Conservation (phyloP, 805 yeast species). For the Lachancea waltii region DNA sequence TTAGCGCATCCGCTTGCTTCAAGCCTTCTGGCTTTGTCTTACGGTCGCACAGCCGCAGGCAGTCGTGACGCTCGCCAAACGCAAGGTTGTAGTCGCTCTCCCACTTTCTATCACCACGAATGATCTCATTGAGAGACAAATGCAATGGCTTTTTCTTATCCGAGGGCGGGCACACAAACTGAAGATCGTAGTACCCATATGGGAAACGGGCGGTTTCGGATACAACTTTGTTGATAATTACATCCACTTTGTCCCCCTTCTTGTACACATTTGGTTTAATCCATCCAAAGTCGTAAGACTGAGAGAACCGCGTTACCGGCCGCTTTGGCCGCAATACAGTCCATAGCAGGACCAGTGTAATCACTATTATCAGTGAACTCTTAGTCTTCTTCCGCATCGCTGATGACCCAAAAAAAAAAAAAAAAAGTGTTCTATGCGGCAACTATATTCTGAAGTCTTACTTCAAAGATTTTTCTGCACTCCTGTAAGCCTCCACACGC, state of each 20-base stretch:
- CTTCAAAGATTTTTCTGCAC: too few relatives aligned
- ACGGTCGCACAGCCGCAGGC: slow-evolving; percentile 63
- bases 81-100: slow-evolving; percentile 60
- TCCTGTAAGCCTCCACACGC: too few relatives aligned
- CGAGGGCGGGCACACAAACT: slow-evolving; percentile 72
- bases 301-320: not conserved
- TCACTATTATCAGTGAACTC: not conserved
- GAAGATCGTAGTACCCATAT: slow-evolving; percentile 66
- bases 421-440: not conserved
- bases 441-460: too few relatives aligned
- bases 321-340: not conserved
- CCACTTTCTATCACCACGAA: slow-evolving; percentile 77
- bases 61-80: slow-evolving; percentile 60
- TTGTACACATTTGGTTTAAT: slow-evolving; percentile 33
- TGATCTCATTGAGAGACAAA: slow-evolving; percentile 66
- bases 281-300: slow-evolving; percentile 16
- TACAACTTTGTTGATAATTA: slow-evolving; percentile 71
- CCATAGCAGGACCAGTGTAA: slow-evolving; percentile 1
- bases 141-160: slow-evolving; percentile 50
- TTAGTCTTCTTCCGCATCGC: not conserved
- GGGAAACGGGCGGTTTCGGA: slow-evolving; percentile 70
- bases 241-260: slow-evolving; percentile 56
- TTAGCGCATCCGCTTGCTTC: slow-evolving; percentile 51
- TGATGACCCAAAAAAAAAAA: too few relatives aligned
- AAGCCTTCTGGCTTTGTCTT: slow-evolving; percentile 47